Evolutionary conservation across 208 protist genomes (phyloP), one percentile per base, ranked within the genome.

Genomic region (Phytomonas serpens): DNA sequence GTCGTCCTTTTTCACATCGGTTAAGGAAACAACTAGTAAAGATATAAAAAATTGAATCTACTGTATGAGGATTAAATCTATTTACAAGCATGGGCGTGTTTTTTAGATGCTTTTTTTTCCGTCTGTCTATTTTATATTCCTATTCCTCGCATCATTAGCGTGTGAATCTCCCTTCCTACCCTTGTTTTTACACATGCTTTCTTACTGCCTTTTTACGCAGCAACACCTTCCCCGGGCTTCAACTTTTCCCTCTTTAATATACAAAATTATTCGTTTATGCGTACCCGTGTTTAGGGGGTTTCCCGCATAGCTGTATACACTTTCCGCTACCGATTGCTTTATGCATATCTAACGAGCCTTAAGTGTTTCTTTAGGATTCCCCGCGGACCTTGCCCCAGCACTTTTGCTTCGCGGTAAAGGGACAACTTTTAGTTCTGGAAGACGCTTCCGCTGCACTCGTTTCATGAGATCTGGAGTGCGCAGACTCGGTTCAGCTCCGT

Each of bases 401-500:
- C 42, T 52, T 16, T 52, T 52, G 42, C 42, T 52, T n/a, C 42
- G 42, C 23, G 3, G 7, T 2, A 52, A 69, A 0, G 90, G 86
- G 61, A 81, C 75, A 23, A 93, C 69, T 75, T 88, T 92, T 32
- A 95, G 79, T 34, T 73, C 74, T 6, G 86, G 90, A 67, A 84
- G 57, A 52, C 77, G 68, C 13, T 67, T 68, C 19, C 71, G 72
- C 9, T 67, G 77, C 31, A 57, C 77, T 29, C 75, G 68, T 72
- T 83, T 86, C 73, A 84, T 77, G 33, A 95, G 32, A 52, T 84
- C 90, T 11, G 81, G 84, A 9, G 90, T 86, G 64, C 90, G 90
- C 71, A 95, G 82, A 71, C 90, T 93, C 31, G 90, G 90, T 31
- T 77, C 79, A 14, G 86, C 87, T 13, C 90, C 90, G 76, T 95